A percentile compares a stretch with the other conserved stretches of the same genome.
Conservation (phyloP, 306 rosid species). For the Geum urbanum region DNA sequence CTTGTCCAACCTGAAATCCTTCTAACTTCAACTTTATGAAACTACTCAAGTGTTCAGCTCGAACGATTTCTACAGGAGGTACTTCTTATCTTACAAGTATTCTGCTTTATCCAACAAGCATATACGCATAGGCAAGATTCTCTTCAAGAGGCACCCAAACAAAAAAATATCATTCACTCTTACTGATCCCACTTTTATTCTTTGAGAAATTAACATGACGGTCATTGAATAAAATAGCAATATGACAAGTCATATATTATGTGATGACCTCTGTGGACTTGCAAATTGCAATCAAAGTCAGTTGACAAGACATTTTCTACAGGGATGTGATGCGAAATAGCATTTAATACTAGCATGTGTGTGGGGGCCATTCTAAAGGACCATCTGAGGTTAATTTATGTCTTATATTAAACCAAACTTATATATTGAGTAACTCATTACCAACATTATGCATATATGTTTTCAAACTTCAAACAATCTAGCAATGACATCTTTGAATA, state of each 20-base stretch:
- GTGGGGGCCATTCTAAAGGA: background rate
- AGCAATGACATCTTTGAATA: slow-evolving; percentile 22
- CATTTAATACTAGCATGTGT: background rate
- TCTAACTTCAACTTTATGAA: background rate
- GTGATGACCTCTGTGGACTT: too few relatives aligned
- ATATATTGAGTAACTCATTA: background rate
- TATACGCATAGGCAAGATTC: background rate
- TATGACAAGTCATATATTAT: background rate
- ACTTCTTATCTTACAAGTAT: background rate
- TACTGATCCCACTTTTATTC: background rate
- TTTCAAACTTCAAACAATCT: slow-evolving; percentile 9
- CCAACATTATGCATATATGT: background rate
- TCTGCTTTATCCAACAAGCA: background rate
- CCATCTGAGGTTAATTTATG: too few relatives aligned
- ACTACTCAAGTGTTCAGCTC: background rate
- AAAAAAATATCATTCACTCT: background rate
- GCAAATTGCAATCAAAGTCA: background rate
- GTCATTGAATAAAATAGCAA: background rate
- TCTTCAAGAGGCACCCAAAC: background rate
- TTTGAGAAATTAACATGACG: background rate
- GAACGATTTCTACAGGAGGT: background rate
- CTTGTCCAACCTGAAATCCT: background rate
- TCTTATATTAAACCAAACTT: too few relatives aligned
- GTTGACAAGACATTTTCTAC: background rate
- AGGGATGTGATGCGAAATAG: background rate